phyloP scores from a whole-genome alignment of 2,329 filamentous ascomycete genomes.

The Lizonia empirigonia region DNA sequence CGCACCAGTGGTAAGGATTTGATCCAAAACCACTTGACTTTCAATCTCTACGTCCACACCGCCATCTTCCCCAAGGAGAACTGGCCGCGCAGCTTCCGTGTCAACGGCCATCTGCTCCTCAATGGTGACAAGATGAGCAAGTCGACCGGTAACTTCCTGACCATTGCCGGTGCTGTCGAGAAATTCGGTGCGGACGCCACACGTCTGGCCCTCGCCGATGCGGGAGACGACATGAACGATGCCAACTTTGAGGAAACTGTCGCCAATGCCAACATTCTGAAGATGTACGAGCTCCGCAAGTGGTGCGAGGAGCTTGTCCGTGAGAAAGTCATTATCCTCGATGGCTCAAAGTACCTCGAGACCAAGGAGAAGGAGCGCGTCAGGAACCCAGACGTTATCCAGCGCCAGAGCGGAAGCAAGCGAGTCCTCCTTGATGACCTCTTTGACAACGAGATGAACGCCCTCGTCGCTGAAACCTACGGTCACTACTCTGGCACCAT shows the following conservation, averaged over 20 bases:
- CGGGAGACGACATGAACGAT: conserved; percentile 91
- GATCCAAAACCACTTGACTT: conserved; percentile 83
- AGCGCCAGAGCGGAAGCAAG: conserved; percentile 70
- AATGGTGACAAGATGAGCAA: conserved; percentile 99
- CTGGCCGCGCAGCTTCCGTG: conserved; percentile 84
- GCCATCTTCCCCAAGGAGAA: conserved; percentile 87
- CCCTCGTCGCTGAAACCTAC: conserved; percentile 76
- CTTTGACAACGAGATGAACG: conserved; percentile 93
- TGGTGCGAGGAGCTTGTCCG: conserved; percentile 88
- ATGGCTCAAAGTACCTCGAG: conserved; percentile 51
- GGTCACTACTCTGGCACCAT: conserved; percentile 69
- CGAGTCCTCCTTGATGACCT: conserved; percentile 82
- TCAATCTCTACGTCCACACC: conserved; percentile 92
- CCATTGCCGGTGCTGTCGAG: conserved; percentile 78
- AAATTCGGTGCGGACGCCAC: conserved; percentile 96
- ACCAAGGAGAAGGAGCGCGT: conserved; percentile 51
- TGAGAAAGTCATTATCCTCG: conserved; percentile 58
- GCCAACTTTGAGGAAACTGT: conserved; percentile 97
- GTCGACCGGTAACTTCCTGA: conserved; percentile 96
- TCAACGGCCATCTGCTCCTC: conserved; percentile 90
- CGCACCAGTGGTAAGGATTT: conserved; percentile 82
- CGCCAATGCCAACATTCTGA: conserved; percentile 87
- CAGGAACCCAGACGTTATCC: conserved; percentile 61
- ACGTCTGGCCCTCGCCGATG: conserved; percentile 89
- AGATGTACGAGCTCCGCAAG: conserved; percentile 80